Base-by-base conservation (phyloP, 1,139 yeast species). In the Suhomyces anneliseae region DNA sequence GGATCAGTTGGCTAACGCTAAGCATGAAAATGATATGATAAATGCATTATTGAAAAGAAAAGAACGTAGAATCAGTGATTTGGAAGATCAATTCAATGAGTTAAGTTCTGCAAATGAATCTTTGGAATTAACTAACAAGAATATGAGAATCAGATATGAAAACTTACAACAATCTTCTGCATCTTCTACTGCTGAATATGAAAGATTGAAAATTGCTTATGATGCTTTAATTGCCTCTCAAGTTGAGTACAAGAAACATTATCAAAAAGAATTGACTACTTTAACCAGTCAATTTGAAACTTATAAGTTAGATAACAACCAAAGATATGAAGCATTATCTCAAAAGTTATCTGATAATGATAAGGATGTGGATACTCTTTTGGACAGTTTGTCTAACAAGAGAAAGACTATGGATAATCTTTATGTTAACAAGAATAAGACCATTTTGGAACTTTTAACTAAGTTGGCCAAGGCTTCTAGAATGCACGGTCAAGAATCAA, bases 21-120 rank as follows among this genome's bases (percentile, higher is more conserved):
- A 83, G 61, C 89, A 84, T 59, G 89, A 85, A 56, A 82, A 82
- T 56, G 88, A 85, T 56, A 83, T 84, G 69, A 72, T 84, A 38
- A 80, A 76, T 54, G 83, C 88, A 0, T 64, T 84, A 53, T 66
- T 85, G 53, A 82, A 77, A 54, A 68, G 90, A 50, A 84, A 85
- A 59, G 85, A 84, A 58, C 72, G 90, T 49, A 68, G 88, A 49
- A 77, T 85, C 39, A 58, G 71, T 36, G 90, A 85, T 57, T 64
- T 84, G 55, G 90, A 86, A 60, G 70, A 69, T 38, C 83, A 82
- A 56, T 66, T 77, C 52, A 73, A 72, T 42, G 80, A 78, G 14
- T 57, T 80, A 26, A 62, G 71, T 40, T 68, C 78, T 10, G 64
- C 69, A 11, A 72, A 75, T 42, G 83, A 81, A 50, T 62, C 71